A percentile compares a stretch with the other conserved stretches of the same genome.
Conservation (phyloP, 208 protist genomes). For the Trypanosoma avium region DNA sequence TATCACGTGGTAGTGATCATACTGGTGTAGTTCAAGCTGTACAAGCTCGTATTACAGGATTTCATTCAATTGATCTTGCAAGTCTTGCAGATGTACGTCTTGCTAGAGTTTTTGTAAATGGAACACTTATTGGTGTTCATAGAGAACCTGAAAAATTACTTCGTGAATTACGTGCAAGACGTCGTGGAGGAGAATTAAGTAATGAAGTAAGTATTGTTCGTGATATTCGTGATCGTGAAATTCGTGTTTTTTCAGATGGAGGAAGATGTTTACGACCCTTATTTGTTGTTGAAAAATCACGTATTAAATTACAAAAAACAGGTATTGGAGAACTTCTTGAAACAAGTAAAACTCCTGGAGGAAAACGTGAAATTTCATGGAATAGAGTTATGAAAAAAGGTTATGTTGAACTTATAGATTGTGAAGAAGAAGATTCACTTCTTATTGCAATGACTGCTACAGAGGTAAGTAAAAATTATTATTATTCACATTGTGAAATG, state of each 20-base stretch:
- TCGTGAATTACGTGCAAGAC: conserved; percentile 29
- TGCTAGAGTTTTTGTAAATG: conserved; percentile 45
- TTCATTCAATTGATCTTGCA: conserved; percentile 47
- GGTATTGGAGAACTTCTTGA: conserved; percentile 35
- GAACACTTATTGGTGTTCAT: conserved; percentile 44
- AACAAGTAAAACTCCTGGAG: conserved; percentile 25
- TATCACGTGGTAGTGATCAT: conserved; percentile 39
- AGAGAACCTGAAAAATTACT: conserved; percentile 33
- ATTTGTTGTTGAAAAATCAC: conserved; percentile 43
- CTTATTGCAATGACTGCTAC: conserved; percentile 49
- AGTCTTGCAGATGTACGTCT: conserved; percentile 33
- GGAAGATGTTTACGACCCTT: conserved; percentile 36
- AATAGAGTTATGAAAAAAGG: conserved; percentile 65
- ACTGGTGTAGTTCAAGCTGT: conserved; percentile 41
- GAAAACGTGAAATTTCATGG: conserved; percentile 65
- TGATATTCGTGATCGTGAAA: conserved; percentile 45
- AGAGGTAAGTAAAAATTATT: conserved; percentile 71
- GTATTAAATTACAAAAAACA: conserved; percentile 28
- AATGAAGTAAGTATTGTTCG: conserved; percentile 49
- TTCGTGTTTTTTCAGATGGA: conserved; percentile 42
- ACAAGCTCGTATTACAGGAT: conserved; percentile 51
- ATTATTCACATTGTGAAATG: conserved; percentile 98
- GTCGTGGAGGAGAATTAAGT: conserved; percentile 37
- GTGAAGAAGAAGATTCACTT: conserved; percentile 46
- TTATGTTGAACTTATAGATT: conserved; percentile 63